phyloP scores from a whole-genome alignment of 352 stramenopile species.

The Pythium periplocum region DNA sequence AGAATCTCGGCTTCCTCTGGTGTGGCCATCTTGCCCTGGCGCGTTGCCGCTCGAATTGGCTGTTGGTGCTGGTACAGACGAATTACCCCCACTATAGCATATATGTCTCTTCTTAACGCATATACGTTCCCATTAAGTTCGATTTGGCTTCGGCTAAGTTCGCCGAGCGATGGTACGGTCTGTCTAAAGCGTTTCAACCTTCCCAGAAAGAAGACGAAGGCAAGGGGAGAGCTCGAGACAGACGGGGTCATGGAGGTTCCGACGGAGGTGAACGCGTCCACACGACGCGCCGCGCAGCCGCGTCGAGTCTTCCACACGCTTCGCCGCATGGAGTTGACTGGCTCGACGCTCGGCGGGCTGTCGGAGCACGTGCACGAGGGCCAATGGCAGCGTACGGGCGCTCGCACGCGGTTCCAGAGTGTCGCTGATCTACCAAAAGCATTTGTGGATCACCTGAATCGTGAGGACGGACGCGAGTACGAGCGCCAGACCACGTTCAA shows the following conservation, averaged over 20 bases:
- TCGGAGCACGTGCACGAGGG: constrained; percentile 9
- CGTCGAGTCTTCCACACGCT: constrained; percentile 46
- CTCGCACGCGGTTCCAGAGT: constrained; percentile 34
- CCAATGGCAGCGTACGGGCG: constrained; percentile 35
- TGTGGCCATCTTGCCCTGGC: constrained; percentile 10
- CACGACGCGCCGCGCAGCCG: not conserved
- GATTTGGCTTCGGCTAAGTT: no score
- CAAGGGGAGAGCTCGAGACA: no score
- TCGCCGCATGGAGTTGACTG: constrained; percentile 58
- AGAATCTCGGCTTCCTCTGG: constrained; percentile 47
- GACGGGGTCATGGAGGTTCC: no score
- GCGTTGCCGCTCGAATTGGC: no score
- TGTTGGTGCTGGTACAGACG: not conserved
- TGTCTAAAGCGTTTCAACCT: no score
- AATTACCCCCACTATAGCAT: constrained; percentile 4
- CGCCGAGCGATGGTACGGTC: no score
- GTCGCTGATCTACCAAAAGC: constrained; percentile 44
- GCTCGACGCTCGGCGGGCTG: constrained; percentile 16
- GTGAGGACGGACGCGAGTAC: constrained; percentile 34
- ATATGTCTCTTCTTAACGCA: constrained; percentile 2
- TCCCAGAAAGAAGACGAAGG: no score
- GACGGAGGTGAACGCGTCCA: no score
- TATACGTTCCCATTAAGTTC: not conserved
- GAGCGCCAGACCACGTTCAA: constrained; percentile 41
- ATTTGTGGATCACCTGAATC: constrained; percentile 45